Evolutionary conservation across 2,329 filamentous ascomycete genomes (phyloP).

Genomic region (Penicillium sp.): DNA sequence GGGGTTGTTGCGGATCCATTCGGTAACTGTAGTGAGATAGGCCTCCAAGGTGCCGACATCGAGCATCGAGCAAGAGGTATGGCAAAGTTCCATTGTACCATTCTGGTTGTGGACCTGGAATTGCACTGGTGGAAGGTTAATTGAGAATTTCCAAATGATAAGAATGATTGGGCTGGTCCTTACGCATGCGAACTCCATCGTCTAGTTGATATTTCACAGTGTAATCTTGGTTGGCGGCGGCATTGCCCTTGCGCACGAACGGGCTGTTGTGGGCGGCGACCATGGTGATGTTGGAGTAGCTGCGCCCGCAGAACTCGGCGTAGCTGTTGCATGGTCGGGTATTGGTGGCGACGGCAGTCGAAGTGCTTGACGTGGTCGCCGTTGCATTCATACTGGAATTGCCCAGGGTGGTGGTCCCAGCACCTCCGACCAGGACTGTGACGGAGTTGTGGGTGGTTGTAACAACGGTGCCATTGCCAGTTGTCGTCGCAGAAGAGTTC

Average conservation of each 20-base stretch:
- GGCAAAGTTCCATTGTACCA: constrained; percentile 72
- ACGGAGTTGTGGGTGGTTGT: constrained; percentile 38
- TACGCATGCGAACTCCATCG: constrained; percentile 65
- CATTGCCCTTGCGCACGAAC: constrained; percentile 68
- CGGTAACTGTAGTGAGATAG: constrained; percentile 67
- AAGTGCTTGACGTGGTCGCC: constrained; percentile 49
- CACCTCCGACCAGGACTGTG: constrained; percentile 42
- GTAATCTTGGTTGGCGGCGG: constrained; percentile 72
- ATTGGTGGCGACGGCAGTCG: constrained; percentile 55
- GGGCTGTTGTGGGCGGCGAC: constrained; percentile 80
- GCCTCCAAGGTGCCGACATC: constrained; percentile 75
- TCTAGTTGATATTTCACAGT: constrained; percentile 70
- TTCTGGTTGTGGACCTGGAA: constrained; percentile 60
- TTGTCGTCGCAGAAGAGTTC: constrained; percentile 23
- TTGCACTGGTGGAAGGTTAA: constrained; percentile 48
- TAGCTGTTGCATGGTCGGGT: constrained; percentile 79
- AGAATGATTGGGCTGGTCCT: constrained; percentile 19
- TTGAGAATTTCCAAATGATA: background rate
- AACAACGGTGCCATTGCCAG: constrained; percentile 29
- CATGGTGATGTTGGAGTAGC: constrained; percentile 79
- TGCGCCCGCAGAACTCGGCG: constrained; percentile 71
- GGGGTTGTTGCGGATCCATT: constrained; percentile 74
- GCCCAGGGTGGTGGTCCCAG: constrained; percentile 47
- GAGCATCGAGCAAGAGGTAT: constrained; percentile 78
- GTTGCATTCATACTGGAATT: constrained; percentile 45